These are phyloP conservation scores for Metschnikowia henanensis DNA, from an alignment of 805 yeast species.

Conservation along the genomic window DNA sequence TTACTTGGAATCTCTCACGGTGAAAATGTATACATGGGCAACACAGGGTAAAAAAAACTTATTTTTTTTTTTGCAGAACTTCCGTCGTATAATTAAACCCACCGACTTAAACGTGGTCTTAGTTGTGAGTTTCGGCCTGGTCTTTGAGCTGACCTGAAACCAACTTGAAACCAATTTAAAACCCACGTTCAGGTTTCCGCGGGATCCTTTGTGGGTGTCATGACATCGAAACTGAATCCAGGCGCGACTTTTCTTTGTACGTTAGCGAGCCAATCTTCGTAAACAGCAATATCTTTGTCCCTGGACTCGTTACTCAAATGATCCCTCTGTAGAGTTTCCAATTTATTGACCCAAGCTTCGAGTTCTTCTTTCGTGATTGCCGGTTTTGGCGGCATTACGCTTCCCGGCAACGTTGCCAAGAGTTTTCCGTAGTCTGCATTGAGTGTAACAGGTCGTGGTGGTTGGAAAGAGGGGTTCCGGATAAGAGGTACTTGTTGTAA, in stretches of 20 bases:
- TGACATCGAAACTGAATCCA: conserved; percentile 34
- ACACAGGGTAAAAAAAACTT: too few species aligned
- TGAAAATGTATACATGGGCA: too few species aligned
- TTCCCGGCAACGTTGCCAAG: conserved; percentile 32
- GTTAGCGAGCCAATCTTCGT: conserved; percentile 29
- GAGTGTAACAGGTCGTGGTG: conserved; percentile 56
- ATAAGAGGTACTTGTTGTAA: conserved; percentile 56
- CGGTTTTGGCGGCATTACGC: conserved; percentile 39
- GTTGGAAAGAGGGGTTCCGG: conserved; percentile 49
- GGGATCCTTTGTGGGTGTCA: conserved; percentile 25
- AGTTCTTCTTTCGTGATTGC: conserved; percentile 27
- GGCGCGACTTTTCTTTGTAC: conserved; percentile 41
- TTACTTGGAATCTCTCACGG: too few species aligned
- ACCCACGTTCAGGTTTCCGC: too few species aligned
- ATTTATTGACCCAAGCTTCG: conserved; percentile 27
- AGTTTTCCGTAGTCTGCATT: conserved; percentile 47
- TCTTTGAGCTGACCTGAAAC: too few species aligned
- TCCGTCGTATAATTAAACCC: too few species aligned
- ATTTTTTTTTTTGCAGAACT: too few species aligned
- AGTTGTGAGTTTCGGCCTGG: too few species aligned
- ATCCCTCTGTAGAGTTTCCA: conserved; percentile 18
- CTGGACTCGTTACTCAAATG: conserved; percentile 8
- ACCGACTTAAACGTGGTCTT: too few species aligned
- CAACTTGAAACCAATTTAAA: too few species aligned
- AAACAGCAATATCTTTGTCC: conserved; percentile 18